Conservation (phyloP, 768 basidiomycete genomes). For the Serendipita sp. region DNA sequence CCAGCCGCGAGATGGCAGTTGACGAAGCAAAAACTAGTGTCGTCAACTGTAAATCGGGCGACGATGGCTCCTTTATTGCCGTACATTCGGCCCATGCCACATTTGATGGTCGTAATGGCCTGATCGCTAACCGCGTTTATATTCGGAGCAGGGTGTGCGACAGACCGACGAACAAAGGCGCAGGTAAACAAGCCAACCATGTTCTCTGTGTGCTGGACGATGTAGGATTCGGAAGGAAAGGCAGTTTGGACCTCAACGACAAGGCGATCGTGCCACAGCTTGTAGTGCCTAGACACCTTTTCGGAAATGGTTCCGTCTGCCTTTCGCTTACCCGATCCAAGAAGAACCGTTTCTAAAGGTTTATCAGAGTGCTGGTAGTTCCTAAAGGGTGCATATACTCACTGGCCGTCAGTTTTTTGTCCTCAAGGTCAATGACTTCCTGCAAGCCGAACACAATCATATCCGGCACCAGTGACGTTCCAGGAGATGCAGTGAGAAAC, state of each 20-base stretch:
- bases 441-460: constrained; percentile 92
- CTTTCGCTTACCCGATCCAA: constrained; percentile 58
- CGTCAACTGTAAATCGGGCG: constrained; percentile 77
- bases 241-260: constrained; percentile 52
- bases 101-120: constrained; percentile 69
- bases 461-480: constrained; percentile 37
- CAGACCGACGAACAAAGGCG: constrained; percentile 43
- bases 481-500: constrained; percentile 27
- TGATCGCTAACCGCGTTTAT: constrained; percentile 39
- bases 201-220: constrained; percentile 70
- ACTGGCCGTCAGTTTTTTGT: constrained; percentile 74
- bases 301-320: constrained; percentile 48
- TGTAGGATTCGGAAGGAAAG: constrained; percentile 66
- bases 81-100: constrained; percentile 84
- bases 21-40: constrained; percentile 86
- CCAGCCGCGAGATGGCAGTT: constrained; percentile 98
- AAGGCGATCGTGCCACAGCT: constrained; percentile 76
- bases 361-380: background rate
- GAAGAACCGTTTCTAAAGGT: constrained; percentile 56
- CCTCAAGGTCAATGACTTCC: constrained; percentile 92
- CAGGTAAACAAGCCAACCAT: constrained; percentile 76
- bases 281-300: constrained; percentile 75
- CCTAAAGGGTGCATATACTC: constrained; percentile 12
- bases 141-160: constrained; percentile 48
- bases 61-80: constrained; percentile 96